Evolutionary conservation across 306 rosid species (phyloP).

Genomic region (Mimosa pudica): DNA sequence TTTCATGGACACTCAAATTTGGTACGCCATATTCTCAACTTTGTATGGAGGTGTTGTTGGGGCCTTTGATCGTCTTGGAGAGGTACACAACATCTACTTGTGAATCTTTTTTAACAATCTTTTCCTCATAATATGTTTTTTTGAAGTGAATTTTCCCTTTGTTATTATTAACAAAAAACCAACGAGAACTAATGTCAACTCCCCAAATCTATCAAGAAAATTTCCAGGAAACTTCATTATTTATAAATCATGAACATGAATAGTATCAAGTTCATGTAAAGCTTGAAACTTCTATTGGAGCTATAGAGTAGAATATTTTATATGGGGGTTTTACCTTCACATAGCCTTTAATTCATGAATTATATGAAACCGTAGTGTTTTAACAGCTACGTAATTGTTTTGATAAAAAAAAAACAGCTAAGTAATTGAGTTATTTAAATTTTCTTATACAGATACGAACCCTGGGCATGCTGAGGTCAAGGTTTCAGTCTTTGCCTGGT

Average conservation of each 20-base stretch:
- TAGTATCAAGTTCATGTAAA: background rate
- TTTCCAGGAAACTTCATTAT: background rate
- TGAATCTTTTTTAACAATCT: background rate
- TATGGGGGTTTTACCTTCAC: conserved; percentile 6
- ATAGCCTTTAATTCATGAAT: conserved; percentile 29
- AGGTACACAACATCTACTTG: conserved; percentile 47
- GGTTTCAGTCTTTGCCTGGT: conserved; percentile 95
- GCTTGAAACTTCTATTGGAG: background rate
- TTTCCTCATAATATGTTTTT: background rate
- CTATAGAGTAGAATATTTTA: conserved; percentile 24
- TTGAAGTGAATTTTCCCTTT: background rate
- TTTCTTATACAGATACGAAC: conserved; percentile 76
- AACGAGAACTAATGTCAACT: conserved; percentile 12
- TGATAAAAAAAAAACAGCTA: too few species aligned
- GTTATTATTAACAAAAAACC: background rate
- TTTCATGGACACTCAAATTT: conserved; percentile 97
- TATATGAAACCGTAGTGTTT: conserved; percentile 6
- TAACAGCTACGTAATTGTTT: conserved; percentile 10
- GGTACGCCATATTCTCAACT: conserved; percentile 89
- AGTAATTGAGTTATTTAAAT: conserved; percentile 19
- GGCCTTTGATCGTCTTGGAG: conserved; percentile 96
- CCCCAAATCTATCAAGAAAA: conserved; percentile 7
- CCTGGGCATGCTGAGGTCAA: conserved; percentile 87
- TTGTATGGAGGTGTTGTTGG: conserved; percentile 87
- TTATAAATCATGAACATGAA: background rate